Base-by-base conservation (phyloP, 768 basidiomycete genomes). In the Xanthoconium purpureum region DNA sequence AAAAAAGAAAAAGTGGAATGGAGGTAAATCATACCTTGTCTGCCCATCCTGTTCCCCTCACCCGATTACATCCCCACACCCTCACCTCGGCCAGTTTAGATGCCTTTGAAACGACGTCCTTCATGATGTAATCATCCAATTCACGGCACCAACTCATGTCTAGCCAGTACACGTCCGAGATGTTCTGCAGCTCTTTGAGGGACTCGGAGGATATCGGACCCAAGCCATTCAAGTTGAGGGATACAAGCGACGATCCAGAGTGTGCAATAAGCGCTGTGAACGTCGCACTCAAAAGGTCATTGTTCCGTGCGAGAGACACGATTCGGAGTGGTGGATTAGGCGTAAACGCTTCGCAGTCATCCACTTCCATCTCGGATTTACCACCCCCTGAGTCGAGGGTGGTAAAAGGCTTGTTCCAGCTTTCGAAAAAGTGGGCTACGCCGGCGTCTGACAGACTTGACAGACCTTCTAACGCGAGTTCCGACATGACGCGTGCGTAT, bases 141-240 rank as follows among this genome's bases (percentile, higher is more conserved):
- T 81, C 79, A 47, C 95, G 75, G 63, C 94, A 94, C 82, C 89
- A 98, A 1, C 94, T 88, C 3, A 94, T 71, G 65, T 98, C 90
- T 39, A 98, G 58, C 66, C 74, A 78, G 62, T 68, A 73, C 66
- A 96, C 58, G 36, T 78, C 72, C 3, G 61, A 65, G 15, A 71
- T 76, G 11, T 37, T 69, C 74, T 68, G 66, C 42, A 71, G 67
- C 24, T 73, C 65, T 13, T 62, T 73, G 30, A 89, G 67, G 2
- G 74, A 70, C 13, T 82, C 81, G 35, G 78, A 75, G 0, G 78
- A 76, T 0, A 83, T 77, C 5, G 80, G 80, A 66, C 87, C 87
- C 84, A 89, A 85, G 3, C 89, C 87, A 50, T 94, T 92, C 64
- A 98, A 80, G 59, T 80, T 81, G 28, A 98, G 77, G 28, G 76